Conservation (phyloP, 148 eudicot species). For the Dianthus caryophyllus region DNA sequence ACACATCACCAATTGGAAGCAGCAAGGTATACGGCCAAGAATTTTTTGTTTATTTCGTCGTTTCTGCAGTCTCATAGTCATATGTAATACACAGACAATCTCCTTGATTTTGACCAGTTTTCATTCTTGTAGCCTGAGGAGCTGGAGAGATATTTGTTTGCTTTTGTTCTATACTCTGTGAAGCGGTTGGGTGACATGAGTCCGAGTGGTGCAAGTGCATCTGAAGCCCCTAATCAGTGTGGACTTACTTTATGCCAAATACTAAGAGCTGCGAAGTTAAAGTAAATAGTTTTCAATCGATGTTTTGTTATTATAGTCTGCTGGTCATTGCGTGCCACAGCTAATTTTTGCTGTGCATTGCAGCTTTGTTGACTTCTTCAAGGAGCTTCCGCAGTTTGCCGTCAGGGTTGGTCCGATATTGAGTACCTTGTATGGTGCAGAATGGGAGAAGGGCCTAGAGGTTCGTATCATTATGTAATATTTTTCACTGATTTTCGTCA, state of each 20-base stretch:
- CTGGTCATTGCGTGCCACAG: background rate
- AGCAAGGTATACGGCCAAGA: constrained; percentile 37
- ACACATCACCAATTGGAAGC: constrained; percentile 50
- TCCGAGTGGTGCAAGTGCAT: constrained; percentile 19
- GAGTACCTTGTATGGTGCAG: constrained; percentile 59
- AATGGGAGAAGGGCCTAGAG: constrained; percentile 93
- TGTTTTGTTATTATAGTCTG: constrained; percentile 2
- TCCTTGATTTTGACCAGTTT: background rate
- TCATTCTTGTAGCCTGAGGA: constrained; percentile 57
- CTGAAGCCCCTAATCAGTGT: constrained; percentile 25
- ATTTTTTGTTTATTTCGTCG: background rate
- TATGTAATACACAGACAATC: background rate
- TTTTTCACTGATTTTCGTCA: background rate
- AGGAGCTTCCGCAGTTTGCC: constrained; percentile 88
- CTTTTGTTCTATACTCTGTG: constrained; percentile 59
- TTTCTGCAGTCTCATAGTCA: background rate
- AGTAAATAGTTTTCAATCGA: constrained; percentile 35
- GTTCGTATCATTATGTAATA: constrained; percentile 25
- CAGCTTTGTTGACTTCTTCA: constrained; percentile 83
- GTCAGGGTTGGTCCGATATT: constrained; percentile 66
- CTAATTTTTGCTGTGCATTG: constrained; percentile 13
- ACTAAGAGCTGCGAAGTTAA: constrained; percentile 63
- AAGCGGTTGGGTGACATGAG: constrained; percentile 43
- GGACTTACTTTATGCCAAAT: constrained; percentile 59
- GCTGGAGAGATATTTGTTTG: constrained; percentile 73